Percentiles rank a stretch among this genome's conserved stretches.
These are phyloP conservation scores for Boletus pseudopeckii DNA, from an alignment of 768 basidiomycete genomes.

Conservation along the genomic window DNA sequence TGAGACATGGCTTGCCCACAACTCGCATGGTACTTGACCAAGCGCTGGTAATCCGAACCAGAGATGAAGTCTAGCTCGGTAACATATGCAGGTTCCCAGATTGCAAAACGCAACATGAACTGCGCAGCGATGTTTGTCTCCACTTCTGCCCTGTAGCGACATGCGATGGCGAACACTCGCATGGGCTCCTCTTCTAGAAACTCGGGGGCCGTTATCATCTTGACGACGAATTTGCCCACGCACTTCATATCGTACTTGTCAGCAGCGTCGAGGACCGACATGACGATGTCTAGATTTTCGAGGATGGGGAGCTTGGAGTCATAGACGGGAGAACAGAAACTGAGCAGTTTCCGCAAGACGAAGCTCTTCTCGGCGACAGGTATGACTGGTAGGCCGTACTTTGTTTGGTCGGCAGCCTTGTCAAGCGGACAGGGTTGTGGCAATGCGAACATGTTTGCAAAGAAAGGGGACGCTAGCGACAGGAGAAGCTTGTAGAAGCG, in stretches of 20 bases:
- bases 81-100: slow-evolving; percentile 32
- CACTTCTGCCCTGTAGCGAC: slow-evolving; percentile 33
- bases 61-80: slow-evolving; percentile 37
- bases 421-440: slow-evolving; percentile 39
- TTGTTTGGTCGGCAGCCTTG: slow-evolving; percentile 27
- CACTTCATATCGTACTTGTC: slow-evolving; percentile 51
- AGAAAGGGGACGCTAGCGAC: slow-evolving; percentile 55
- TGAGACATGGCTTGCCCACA: slow-evolving; percentile 36
- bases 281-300: slow-evolving; percentile 40
- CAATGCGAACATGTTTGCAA: slow-evolving; percentile 51
- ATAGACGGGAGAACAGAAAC: slow-evolving; percentile 48
- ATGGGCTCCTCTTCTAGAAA: slow-evolving; percentile 35
- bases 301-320: slow-evolving; percentile 30
- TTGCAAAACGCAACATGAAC: slow-evolving; percentile 35
- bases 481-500: slow-evolving; percentile 53
- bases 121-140: slow-evolving; percentile 37
- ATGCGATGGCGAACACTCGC: slow-evolving; percentile 37
- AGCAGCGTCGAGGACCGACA: slow-evolving; percentile 42
- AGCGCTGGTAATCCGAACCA: slow-evolving; percentile 35
- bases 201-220: slow-evolving; percentile 29
- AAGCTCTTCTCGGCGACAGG: slow-evolving; percentile 45
- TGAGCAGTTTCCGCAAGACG: slow-evolving; percentile 41
- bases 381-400: slow-evolving; percentile 40
- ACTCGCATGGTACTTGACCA: slow-evolving; percentile 34
- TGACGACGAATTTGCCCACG: slow-evolving; percentile 35